These are phyloP conservation scores for Puccinia novopanici DNA, from an alignment of 1,284 basidiomycete genomes.

Conservation along the genomic window DNA sequence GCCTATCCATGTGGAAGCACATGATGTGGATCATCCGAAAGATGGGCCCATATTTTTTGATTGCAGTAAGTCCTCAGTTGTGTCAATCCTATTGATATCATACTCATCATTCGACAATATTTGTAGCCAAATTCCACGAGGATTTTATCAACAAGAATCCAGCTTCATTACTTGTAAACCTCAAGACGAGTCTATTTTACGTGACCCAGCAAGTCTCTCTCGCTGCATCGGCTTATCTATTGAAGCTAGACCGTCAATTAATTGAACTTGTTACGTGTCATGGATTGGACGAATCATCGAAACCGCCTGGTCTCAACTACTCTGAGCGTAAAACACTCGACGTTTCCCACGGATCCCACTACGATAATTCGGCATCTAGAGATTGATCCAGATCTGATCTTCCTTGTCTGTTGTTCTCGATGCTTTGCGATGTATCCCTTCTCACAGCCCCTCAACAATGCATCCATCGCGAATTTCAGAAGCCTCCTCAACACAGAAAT, in stretches of 20 bases:
- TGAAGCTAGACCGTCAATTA: background rate
- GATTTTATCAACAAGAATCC: background rate
- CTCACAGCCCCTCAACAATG: background rate
- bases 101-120: no score
- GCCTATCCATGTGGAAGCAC: no score
- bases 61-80: no score
- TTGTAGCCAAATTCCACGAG: no score
- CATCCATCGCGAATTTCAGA: background rate
- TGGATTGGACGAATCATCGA: background rate
- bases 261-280: background rate
- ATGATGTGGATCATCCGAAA: no score
- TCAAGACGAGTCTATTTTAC: background rate
- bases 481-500: background rate
- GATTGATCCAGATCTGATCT: slow-evolving; percentile 1
- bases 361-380: background rate
- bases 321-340: background rate
- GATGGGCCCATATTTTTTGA: no score
- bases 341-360: background rate
- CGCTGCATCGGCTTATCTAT: background rate
- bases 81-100: no score
- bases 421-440: slow-evolving; percentile 35
- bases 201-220: background rate
- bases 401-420: slow-evolving; percentile 2
- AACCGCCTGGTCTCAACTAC: background rate
- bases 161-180: background rate